These are phyloP conservation scores for Amanita rimosa DNA, from an alignment of 768 basidiomycete genomes.

Conservation along the genomic window DNA sequence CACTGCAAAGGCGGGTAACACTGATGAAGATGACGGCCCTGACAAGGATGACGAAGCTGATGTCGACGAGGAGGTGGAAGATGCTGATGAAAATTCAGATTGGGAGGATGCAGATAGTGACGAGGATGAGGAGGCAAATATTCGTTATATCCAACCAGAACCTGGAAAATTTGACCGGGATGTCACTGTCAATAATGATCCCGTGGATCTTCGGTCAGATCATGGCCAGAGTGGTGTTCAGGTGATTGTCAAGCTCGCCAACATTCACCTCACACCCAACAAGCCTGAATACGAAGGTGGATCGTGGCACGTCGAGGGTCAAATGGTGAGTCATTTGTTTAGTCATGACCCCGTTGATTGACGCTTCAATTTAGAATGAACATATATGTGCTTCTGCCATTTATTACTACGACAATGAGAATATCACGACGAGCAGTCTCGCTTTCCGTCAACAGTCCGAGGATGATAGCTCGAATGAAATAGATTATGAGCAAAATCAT, in stretches of 20 bases:
- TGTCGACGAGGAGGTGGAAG: too few species aligned
- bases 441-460: constrained; percentile 17
- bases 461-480: neutral
- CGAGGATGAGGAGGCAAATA: too few species aligned
- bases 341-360: too few species aligned
- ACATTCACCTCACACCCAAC: constrained; percentile 12
- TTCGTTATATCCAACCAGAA: neutral
- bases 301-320: constrained; percentile 22
- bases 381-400: constrained; percentile 4
- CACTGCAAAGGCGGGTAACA: too few species aligned
- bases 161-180: neutral
- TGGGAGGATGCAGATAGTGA: too few species aligned
- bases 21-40: too few species aligned
- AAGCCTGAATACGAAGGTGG: constrained; percentile 12
- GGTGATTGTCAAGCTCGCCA: constrained; percentile 24
- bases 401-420: constrained; percentile 17
- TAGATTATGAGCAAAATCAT: neutral
- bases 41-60: too few species aligned
- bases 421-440: constrained; percentile 19
- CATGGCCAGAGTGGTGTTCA: constrained; percentile 10
- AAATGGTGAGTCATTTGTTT: too few species aligned
- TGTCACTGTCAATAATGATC: neutral
- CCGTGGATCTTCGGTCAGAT: neutral
- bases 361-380: neutral
- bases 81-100: too few species aligned